Base-by-base conservation (phyloP, 225 moss, liverwort and hornwort genomes). In the Lunularia cruciata region DNA sequence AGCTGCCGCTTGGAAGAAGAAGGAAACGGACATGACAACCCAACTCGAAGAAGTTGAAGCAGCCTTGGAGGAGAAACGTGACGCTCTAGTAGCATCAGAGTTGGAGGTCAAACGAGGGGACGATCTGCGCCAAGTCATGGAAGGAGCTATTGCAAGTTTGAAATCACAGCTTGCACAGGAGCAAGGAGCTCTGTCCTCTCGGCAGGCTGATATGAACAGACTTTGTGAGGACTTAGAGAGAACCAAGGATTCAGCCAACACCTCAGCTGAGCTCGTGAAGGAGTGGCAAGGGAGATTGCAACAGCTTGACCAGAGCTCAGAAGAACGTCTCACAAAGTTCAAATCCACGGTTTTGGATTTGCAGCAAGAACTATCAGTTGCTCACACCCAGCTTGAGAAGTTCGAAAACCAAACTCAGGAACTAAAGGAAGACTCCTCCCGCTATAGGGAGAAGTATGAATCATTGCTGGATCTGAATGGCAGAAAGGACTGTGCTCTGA, bases 191-290 rank as follows among this genome's bases (percentile, higher is more conserved):
- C 79, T 76, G 16, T 56, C 70, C 57, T 72, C 47, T 4, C 77
- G 42, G 42, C 85, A 85, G 68, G 38, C 46, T 36, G 86, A 88
- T 48, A 89, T 85, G 82, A 81, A 83, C 47, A 73, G 57, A 49
- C 68, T 92, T 1, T 88, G 80, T 56, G 82, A 78, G 68, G 89
- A 95, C 75, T 68, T 90, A 7, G 91, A 88, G 73, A 75, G 57
- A 33, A 75, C 85, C 9, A 86, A 81, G 48, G 73, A 85, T 32
- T 76, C 84, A 49, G 86, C 71, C 11, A 75, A 57, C 47, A 3
- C 75, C 36, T 83, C 91, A 20, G 82, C 78, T 1, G 69, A 55
- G 26, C 76, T 81, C 38, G 77, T 83, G 0, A 87, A 81, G 71
- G 79, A 77, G 6, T 71, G 91, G 30, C 84, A 84, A 68, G 85